Evolutionary conservation across 2,329 filamentous ascomycete genomes (phyloP).

Genomic region (Pochonia chlamydosporia): DNA sequence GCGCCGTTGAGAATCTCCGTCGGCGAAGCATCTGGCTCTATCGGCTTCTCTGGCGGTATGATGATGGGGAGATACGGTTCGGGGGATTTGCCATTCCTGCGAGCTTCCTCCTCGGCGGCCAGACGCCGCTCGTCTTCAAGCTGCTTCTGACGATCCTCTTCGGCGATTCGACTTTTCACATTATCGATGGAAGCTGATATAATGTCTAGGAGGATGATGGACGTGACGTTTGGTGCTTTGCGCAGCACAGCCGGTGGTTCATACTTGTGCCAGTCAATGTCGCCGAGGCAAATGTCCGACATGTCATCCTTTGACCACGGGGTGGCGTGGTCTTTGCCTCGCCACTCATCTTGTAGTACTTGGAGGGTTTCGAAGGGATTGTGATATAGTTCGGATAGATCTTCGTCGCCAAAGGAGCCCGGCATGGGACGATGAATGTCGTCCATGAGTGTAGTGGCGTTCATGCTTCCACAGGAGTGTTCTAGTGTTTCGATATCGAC

Average conservation of each 20-base stretch:
- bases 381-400: constrained; percentile 23
- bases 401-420: constrained; percentile 23
- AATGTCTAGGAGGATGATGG: constrained; percentile 35
- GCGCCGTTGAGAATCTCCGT: background rate
- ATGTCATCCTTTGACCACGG: constrained; percentile 18
- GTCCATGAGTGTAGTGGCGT: constrained; percentile 1
- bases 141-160: constrained; percentile 22
- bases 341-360: constrained; percentile 17
- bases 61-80: constrained; percentile 31
- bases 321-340: constrained; percentile 11
- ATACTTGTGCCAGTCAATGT: constrained; percentile 41
- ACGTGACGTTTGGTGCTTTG: constrained; percentile 30
- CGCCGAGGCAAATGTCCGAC: constrained; percentile 17
- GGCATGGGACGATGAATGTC: constrained; percentile 19
- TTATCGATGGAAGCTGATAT: constrained; percentile 39
- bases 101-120: constrained; percentile 14
- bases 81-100: constrained; percentile 21
- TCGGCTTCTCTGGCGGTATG: constrained; percentile 11
- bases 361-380: constrained; percentile 21
- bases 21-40: constrained; percentile 4
- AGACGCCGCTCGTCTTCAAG: constrained; percentile 22
- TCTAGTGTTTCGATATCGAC: too few species aligned
- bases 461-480: background rate
- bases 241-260: constrained; percentile 38
- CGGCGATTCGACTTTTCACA: constrained; percentile 30